A percentile compares a stretch with the other conserved stretches of the same genome.
Conservation (phyloP, 148 eudicot genomes). For the Camellia lanceoleosa region DNA sequence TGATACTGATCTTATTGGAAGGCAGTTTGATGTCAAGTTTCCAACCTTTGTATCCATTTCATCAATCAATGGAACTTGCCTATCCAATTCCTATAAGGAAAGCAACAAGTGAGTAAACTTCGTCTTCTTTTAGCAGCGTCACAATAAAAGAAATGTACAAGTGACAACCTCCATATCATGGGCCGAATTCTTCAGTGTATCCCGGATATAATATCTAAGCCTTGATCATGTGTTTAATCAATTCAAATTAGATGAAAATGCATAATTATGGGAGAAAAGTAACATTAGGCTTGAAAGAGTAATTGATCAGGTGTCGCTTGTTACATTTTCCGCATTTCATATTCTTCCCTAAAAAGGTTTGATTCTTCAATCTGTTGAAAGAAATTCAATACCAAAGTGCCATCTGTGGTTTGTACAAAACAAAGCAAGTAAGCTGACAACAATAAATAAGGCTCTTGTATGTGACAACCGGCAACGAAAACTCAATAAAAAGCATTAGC, state of each 20-base stretch:
- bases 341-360: slow-evolving; percentile 73
- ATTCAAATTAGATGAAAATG: slow-evolving; percentile 4
- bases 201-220: slow-evolving; percentile 83
- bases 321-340: slow-evolving; percentile 88
- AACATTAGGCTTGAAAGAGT: slow-evolving; percentile 22
- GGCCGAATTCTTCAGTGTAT: slow-evolving; percentile 84
- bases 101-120: slow-evolving; percentile 14
- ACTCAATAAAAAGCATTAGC: background rate
- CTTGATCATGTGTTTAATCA: slow-evolving; percentile 67
- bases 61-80: slow-evolving; percentile 95
- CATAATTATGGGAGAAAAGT: background rate
- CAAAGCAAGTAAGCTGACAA: background rate
- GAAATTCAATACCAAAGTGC: slow-evolving; percentile 60
- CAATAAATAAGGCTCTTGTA: slow-evolving; percentile 34
- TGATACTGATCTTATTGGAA: slow-evolving; percentile 1
- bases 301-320: slow-evolving; percentile 26
- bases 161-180: slow-evolving; percentile 84
- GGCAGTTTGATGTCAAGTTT: slow-evolving; percentile 3
- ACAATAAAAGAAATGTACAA: background rate
- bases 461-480: background rate
- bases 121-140: slow-evolving; percentile 23
- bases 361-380: slow-evolving; percentile 76
- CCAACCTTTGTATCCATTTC: slow-evolving; percentile 90
- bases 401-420: slow-evolving; percentile 46
- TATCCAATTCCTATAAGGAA: slow-evolving; percentile 73